Evolutionary conservation across 192 early-diverging fungal genomes (phyloP).

Genomic region (Gamsiella multidivaricata): DNA sequence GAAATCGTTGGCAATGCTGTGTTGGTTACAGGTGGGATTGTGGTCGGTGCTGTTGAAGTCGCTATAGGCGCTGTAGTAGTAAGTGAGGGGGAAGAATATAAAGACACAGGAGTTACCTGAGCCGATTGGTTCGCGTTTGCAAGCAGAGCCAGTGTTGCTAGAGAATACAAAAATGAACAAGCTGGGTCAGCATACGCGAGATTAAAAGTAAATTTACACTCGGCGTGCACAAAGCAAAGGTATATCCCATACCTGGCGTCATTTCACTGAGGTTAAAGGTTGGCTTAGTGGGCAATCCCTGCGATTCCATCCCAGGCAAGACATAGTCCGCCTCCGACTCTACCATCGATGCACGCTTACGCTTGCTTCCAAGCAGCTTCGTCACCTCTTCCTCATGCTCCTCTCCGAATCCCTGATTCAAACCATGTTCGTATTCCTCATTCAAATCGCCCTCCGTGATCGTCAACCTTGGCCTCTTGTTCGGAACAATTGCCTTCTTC

Average conservation of each 20-base stretch:
- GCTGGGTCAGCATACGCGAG: neutral
- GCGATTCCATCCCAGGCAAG: constrained; percentile 28
- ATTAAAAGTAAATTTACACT: neutral
- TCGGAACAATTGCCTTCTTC: constrained; percentile 60
- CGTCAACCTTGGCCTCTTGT: constrained; percentile 58
- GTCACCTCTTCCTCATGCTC: constrained; percentile 46
- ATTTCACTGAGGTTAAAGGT: constrained; percentile 28
- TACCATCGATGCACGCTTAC: constrained; percentile 41
- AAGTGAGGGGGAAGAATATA: neutral
- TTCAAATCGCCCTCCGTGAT: constrained; percentile 45
- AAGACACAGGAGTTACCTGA: constrained; percentile 1
- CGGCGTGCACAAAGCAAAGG: neutral
- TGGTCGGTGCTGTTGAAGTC: neutral
- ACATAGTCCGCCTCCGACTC: constrained; percentile 19
- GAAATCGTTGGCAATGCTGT: neutral
- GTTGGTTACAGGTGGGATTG: constrained; percentile 1
- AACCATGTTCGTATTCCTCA: constrained; percentile 13
- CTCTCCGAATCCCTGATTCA: neutral
- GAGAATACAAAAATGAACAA: neutral
- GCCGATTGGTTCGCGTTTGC: constrained; percentile 26
- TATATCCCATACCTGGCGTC: constrained; percentile 28
- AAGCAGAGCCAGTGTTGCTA: constrained; percentile 35
- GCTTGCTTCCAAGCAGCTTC: constrained; percentile 31
- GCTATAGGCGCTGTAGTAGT: neutral
- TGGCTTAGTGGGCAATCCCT: constrained; percentile 4